These are phyloP conservation scores for Anthracocystis walkeri DNA, from an alignment of 1,284 basidiomycete species.

Conservation along the genomic window DNA sequence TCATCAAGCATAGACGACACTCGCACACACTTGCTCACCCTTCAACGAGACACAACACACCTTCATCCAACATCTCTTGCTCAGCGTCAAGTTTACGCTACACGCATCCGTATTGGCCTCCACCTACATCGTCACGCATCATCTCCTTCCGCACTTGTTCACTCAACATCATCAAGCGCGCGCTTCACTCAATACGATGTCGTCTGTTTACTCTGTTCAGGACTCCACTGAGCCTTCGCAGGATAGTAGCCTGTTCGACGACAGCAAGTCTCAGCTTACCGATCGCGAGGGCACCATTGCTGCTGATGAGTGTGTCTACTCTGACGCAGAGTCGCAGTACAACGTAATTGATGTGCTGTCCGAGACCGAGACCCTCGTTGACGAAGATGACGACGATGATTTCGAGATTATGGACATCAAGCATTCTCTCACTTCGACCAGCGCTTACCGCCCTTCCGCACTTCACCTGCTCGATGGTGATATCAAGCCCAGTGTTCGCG, in stretches of 20 bases:
- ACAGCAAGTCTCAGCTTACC: not conserved
- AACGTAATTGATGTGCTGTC: constrained; percentile 10
- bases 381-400: constrained; percentile 1
- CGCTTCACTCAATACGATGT: not conserved
- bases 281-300: constrained; percentile 2
- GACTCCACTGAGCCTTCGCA: not conserved
- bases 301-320: not conserved
- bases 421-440: not conserved
- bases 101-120: not conserved
- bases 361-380: constrained; percentile 1
- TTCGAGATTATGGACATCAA: not conserved
- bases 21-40: too few relatives aligned
- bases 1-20: not conserved
- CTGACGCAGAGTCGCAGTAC: not conserved
- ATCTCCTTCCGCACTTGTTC: not conserved
- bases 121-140: not conserved
- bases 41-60: too few relatives aligned
- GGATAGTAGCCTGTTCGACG: not conserved
- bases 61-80: not conserved
- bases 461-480: too few relatives aligned
- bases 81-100: not conserved
- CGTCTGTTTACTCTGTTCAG: not conserved
- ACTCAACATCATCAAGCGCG: not conserved
- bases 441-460: too few relatives aligned
- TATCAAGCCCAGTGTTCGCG: too few relatives aligned